Base-by-base conservation (phyloP, 768 basidiomycete genomes). In the Dacryopinax spathularia region DNA sequence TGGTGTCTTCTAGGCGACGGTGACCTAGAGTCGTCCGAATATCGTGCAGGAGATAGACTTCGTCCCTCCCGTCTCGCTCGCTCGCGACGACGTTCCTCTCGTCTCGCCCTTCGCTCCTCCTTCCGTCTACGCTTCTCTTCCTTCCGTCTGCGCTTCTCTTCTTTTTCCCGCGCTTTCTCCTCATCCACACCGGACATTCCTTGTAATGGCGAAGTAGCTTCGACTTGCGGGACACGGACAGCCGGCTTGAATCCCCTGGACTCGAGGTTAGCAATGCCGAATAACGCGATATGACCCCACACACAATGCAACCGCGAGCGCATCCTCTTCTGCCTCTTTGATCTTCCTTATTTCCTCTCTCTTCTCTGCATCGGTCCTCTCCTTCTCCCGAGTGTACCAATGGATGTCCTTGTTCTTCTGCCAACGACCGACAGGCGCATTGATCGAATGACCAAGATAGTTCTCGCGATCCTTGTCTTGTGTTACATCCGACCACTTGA, bases 341-440 rank as follows among this genome's bases (percentile, higher is more conserved):
- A 96, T 72, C 69, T 80, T 82, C 63, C 82, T 76, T 33, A 96
- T 86, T 76, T 97, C 94, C 65, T 87, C 91, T 0, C 62, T 69
- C 62, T 82, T 77, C 66, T 84, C 83, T 12, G 72, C 72, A 15
- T 82, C 82, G 2, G 68, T 68, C 15, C 69, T 66, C 1, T 71
- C 69, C 34, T 65, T 29, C 3, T 92, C 90, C 31, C 93, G 84
- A 69, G 77, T 82, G 72, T 95, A 98, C 94, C 94, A 98, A 70
- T 95, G 93, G 16, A 98, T 77, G 70, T 98, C 94, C 73, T 94
- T 92, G 77, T 92, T 91, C 76, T 94, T 94, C 76, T 96, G 94
- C 94, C 94, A 98, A 56, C 94, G 80, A 1, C 94, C 94, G 1
- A 90, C 90, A 0, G 94, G 94, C 1, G 94, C 94, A 70, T 94